phyloP scores from a whole-genome alignment of 2,329 filamentous ascomycete genomes.

The Fusarium beomiforme region DNA sequence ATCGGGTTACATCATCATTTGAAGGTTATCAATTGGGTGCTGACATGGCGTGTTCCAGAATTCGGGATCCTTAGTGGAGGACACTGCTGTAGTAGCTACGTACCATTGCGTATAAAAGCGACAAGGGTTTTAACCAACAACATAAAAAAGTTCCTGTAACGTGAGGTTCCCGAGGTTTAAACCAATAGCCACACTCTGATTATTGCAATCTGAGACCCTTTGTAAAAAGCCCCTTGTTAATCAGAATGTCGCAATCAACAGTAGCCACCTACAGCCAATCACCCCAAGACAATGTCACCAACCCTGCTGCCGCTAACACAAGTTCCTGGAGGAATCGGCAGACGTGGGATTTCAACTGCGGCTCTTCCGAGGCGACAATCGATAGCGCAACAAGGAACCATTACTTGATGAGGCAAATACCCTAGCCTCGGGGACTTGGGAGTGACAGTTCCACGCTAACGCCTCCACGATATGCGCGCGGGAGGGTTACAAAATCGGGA shows the following conservation, averaged over 20 bases:
- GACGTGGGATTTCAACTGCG: background rate
- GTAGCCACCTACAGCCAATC: background rate
- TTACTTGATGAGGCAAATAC: background rate
- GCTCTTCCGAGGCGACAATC: background rate
- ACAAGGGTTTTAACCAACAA: background rate
- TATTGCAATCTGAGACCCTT: constrained; percentile 11
- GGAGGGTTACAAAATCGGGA: background rate
- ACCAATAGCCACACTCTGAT: constrained; percentile 2
- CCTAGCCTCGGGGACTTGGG: background rate
- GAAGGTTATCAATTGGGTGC: constrained; percentile 16
- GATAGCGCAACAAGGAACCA: background rate
- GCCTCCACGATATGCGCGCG: background rate
- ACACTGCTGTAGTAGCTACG: background rate
- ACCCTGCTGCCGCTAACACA: background rate
- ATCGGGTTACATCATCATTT: background rate
- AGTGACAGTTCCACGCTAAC: constrained; percentile 1
- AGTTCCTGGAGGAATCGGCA: background rate
- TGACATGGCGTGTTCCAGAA: constrained; percentile 1
- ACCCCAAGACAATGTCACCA: background rate
- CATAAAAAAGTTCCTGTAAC: background rate
- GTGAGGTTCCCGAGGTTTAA: background rate
- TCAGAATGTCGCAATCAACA: constrained; percentile 21
- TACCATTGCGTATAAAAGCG: background rate
- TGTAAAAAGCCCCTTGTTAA: constrained; percentile 6
- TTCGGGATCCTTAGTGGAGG: background rate